Base-by-base conservation (phyloP, 768 basidiomycete genomes). In the Lactifluus volemus region DNA sequence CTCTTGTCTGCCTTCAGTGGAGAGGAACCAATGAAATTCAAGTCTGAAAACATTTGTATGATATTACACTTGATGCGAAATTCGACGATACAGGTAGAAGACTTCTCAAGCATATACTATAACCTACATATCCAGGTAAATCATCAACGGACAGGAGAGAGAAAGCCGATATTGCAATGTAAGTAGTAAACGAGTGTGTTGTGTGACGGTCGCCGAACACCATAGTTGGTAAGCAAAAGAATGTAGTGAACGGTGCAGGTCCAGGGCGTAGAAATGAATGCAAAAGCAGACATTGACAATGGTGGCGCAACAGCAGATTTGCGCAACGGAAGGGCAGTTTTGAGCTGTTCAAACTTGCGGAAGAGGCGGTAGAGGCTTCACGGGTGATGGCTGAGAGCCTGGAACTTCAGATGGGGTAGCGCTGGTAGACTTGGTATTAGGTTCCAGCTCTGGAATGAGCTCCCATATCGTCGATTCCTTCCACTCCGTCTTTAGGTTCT, bases 371-470 rank as follows among this genome's bases (percentile, higher is more conserved):
- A 61, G 34, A 17, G 54, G 17, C 12, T 36, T 57, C 3, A 14
- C 29, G 39, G 41, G n/a, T 14, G 21, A 1, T 12, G 45, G 2
- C 41, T 25, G 15, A 3, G 30, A 30, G 32, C 34, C 15, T 30
- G 36, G 12, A 8, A 25, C 8, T 29, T 9, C 7, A 11, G 8
- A 17, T 5, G 12, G 38, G n/a, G 5, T 17, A 5, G 21, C 4
- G n/a, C 8, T 50, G 15, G 36, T 12, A 34, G 34, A 14, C 44
- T 45, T 30, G 47, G 21, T n/a, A 5, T 50, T 29, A 12, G 41
- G 49, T 11, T 44, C 52, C 34, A 62, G 47, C 25, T 58, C 52
- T 34, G 61, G 61, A 47, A 62, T 29, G 51, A 62, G 61, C 8
- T 53, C 51, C 48, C 57, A 53, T 10, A 62, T 36, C 0, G 61